These are phyloP conservation scores for Schrenkiella parvula DNA, from an alignment of 345 rosid genomes.

Conservation along the genomic window DNA sequence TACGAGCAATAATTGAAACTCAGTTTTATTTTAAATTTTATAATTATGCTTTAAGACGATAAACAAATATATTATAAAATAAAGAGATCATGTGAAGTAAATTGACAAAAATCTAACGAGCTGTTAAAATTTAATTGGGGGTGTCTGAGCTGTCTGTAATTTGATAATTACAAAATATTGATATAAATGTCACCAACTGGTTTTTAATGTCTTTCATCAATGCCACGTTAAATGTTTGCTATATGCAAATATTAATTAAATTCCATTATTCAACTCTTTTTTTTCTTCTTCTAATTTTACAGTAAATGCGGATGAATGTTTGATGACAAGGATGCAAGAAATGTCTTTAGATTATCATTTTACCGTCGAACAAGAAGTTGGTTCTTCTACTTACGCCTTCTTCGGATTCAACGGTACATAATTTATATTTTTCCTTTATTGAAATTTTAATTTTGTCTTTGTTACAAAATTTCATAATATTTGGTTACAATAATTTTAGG, in stretches of 20 bases:
- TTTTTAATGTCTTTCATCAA: slow-evolving; percentile 15
- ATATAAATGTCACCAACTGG: slow-evolving; percentile 1
- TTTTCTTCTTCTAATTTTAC: background rate
- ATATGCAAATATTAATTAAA: background rate
- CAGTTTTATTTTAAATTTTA: background rate
- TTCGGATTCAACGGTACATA: slow-evolving; percentile 86
- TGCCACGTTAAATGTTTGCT: slow-evolving; percentile 8
- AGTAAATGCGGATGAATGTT: slow-evolving; percentile 90
- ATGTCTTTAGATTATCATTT: slow-evolving; percentile 97
- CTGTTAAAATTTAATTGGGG: slow-evolving; percentile 27
- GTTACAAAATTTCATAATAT: background rate
- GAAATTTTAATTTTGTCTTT: background rate
- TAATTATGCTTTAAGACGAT: background rate
- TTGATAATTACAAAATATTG: background rate
- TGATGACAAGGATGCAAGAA: slow-evolving; percentile 99
- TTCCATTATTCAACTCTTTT: background rate
- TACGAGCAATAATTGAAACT: slow-evolving; percentile 9
- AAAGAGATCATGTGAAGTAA: slow-evolving; percentile 45
- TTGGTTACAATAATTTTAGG: slow-evolving; percentile 40
- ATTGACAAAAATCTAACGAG: slow-evolving; percentile 36
- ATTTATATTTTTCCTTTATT: background rate
- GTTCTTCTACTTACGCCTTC: slow-evolving; percentile 89
- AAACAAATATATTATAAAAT: background rate
- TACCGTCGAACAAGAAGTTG: slow-evolving; percentile 94
- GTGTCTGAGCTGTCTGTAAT: slow-evolving; percentile 7